Evolutionary conservation across 2,329 filamentous ascomycete genomes (phyloP).

Genomic region (Stemphylium beticola): DNA sequence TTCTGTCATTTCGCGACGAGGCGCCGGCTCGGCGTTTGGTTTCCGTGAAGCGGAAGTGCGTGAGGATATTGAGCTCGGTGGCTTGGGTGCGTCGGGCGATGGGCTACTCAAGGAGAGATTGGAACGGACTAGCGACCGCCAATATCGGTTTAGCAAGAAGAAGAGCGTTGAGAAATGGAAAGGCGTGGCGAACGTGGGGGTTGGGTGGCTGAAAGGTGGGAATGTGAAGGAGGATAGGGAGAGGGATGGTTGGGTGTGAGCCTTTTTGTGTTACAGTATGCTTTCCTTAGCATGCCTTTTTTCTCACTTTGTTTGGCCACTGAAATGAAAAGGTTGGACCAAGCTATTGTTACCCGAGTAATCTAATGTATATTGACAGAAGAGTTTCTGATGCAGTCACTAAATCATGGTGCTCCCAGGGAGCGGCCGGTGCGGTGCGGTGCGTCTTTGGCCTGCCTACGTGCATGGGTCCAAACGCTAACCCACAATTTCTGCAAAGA

Average conservation of each 20-base stretch:
- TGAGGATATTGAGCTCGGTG: conserved; percentile 45
- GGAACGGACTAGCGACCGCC: conserved; percentile 40
- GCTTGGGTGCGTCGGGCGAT: conserved; percentile 30
- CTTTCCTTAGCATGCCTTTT: neutral
- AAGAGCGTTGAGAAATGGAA: conserved; percentile 44
- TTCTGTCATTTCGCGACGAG: conserved; percentile 32
- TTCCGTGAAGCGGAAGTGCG: conserved; percentile 48
- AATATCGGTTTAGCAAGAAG: conserved; percentile 44
- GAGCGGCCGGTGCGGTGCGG: too few relatives aligned
- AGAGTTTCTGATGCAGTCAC: too few relatives aligned
- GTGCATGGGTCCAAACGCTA: too few relatives aligned
- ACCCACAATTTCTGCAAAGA: too few relatives aligned
- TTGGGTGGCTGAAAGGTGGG: conserved; percentile 45
- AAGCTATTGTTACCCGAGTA: too few relatives aligned
- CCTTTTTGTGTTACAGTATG: too few relatives aligned
- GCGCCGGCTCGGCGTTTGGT: conserved; percentile 35
- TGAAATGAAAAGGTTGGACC: neutral
- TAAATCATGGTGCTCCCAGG: too few relatives aligned
- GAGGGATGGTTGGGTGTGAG: conserved; percentile 36
- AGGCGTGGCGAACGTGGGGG: conserved; percentile 41
- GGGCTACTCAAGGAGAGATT: conserved; percentile 40
- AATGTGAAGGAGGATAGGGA: conserved; percentile 37
- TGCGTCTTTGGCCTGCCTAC: too few relatives aligned
- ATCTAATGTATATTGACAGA: too few relatives aligned
- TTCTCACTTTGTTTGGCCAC: neutral